These are phyloP conservation scores for Wallemia mellicola DNA, from an alignment of 1,284 basidiomycete species.

Conservation along the genomic window DNA sequence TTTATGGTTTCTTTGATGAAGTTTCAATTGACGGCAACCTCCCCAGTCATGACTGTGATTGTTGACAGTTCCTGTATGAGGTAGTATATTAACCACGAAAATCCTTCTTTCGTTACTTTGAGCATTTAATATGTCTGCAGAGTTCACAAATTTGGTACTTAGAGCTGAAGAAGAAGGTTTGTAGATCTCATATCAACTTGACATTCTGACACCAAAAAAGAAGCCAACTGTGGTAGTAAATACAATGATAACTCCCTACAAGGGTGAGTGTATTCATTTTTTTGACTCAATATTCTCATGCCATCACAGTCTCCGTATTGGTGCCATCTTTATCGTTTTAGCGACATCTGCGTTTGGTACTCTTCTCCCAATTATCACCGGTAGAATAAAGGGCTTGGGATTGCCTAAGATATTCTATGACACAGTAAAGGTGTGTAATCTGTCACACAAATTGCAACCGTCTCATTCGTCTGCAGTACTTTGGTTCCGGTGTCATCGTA, in stretches of 20 bases:
- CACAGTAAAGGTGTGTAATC: conserved; percentile 35
- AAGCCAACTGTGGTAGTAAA: not conserved
- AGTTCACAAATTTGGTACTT: not conserved
- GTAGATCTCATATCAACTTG: conserved; percentile 1
- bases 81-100: not conserved
- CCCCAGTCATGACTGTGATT: not conserved
- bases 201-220: no score
- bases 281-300: conserved; percentile 1
- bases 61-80: not conserved
- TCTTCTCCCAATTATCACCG: conserved; percentile 50
- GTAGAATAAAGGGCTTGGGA: conserved; percentile 24
- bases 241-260: not conserved
- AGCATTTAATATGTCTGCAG: not conserved
- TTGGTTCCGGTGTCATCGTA: conserved; percentile 80
- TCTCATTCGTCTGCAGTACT: conserved; percentile 36
- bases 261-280: not conserved
- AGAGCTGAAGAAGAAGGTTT: not conserved
- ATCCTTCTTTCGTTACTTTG: not conserved
- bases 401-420: conserved; percentile 40
- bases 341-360: conserved; percentile 34
- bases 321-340: conserved; percentile 65
- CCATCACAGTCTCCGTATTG: conserved; percentile 30
- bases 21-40: no score
- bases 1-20: no score
- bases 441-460: no score